A percentile compares a stretch with the other conserved stretches of the same genome.
phyloP scores from a whole-genome alignment of 257 asterid species.

The Datura wrightii region DNA sequence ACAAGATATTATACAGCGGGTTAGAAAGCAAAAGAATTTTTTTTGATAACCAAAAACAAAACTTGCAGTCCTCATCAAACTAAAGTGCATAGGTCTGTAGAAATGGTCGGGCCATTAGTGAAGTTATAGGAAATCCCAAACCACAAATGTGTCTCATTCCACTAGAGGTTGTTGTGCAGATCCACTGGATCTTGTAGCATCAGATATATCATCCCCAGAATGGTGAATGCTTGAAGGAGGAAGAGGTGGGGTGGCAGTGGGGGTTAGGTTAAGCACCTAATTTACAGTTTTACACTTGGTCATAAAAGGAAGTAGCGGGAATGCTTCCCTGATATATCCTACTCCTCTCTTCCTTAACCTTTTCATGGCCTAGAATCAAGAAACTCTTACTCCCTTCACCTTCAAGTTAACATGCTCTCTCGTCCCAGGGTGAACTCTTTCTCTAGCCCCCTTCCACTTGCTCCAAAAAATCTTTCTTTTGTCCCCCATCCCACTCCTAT shows the following conservation, averaged over 20 bases:
- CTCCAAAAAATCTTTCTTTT: background rate
- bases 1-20: background rate
- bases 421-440: background rate
- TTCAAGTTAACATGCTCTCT: background rate
- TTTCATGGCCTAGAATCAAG: slow-evolving; percentile 10
- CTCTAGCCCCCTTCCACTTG: background rate
- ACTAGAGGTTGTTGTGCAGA: background rate
- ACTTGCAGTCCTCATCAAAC: slow-evolving; percentile 13
- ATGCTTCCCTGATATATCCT: background rate
- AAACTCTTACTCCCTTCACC: background rate
- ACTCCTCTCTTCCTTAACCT: slow-evolving; percentile 24
- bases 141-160: slow-evolving; percentile 14
- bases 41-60: too few relatives aligned
- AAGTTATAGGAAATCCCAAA: slow-evolving; percentile 11
- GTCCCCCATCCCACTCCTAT: background rate
- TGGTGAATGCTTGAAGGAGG: background rate
- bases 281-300: background rate
- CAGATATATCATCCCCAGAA: background rate
- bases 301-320: background rate
- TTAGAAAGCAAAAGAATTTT: slow-evolving; percentile 5
- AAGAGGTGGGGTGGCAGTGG: too few relatives aligned
- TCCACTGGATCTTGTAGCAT: slow-evolving; percentile 13
- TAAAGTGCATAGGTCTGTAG: slow-evolving; percentile 2
- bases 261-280: background rate
- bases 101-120: background rate